Percentiles rank a stretch among this genome's conserved stretches.
These are phyloP conservation scores for Tolypocladium album DNA, from an alignment of 2,329 filamentous ascomycete species.

Conservation along the genomic window DNA sequence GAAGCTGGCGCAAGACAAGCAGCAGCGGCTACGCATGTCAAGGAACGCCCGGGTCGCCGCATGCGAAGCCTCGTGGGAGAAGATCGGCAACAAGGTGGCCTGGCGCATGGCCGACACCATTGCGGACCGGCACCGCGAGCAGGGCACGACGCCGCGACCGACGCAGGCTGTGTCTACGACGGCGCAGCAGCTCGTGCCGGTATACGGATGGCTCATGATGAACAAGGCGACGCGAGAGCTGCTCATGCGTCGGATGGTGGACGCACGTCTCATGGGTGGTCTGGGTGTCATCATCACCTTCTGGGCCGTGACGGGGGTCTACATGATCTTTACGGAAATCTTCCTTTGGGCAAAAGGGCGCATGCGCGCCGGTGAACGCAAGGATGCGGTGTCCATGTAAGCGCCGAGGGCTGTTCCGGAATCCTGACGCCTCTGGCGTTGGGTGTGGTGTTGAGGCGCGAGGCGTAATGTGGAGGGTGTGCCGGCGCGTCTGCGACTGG, in stretches of 20 bases:
- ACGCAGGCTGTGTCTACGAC: constrained; percentile 8
- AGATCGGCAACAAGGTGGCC: constrained; percentile 59
- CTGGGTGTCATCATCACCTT: constrained; percentile 35
- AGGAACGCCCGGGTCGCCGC: constrained; percentile 42
- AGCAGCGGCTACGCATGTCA: constrained; percentile 34
- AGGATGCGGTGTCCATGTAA: not conserved
- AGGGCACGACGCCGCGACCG: constrained; percentile 5
- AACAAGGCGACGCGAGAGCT: constrained; percentile 25
- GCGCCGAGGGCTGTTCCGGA: not conserved
- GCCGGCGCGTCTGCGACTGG: not conserved
- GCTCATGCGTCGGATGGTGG: constrained; percentile 24
- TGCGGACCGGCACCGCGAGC: constrained; percentile 28
- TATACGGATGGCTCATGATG: constrained; percentile 34
- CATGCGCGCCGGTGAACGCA: constrained; percentile 17
- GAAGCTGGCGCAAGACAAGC: constrained; percentile 33
- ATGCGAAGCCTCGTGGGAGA: constrained; percentile 57
- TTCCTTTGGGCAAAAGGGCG: constrained; percentile 27
- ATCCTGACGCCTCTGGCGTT: not conserved
- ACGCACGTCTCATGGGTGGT: constrained; percentile 32
- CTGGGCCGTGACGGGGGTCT: constrained; percentile 37
- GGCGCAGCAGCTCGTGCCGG: constrained; percentile 22
- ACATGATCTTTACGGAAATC: constrained; percentile 36
- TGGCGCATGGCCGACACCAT: constrained; percentile 50
- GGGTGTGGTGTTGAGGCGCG: not conserved
- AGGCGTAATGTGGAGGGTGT: not conserved